phyloP scores from a whole-genome alignment of 768 basidiomycete species.

The Myochromella boudieri region DNA sequence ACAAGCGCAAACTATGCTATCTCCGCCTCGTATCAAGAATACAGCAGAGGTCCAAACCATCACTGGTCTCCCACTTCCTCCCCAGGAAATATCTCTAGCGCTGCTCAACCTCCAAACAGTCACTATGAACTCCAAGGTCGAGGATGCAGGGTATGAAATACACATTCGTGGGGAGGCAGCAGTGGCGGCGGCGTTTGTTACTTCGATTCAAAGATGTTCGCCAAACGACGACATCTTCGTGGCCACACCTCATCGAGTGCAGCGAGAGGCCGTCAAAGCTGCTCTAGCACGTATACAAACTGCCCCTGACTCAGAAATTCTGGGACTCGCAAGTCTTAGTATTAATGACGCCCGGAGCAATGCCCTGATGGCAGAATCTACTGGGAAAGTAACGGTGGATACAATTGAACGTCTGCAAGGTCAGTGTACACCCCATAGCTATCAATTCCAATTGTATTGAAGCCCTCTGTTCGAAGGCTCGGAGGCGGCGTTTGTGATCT shows the following conservation, averaged over 20 bases:
- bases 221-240: conserved; percentile 48
- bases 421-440: conserved; percentile 15
- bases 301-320: not conserved
- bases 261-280: conserved; percentile 48
- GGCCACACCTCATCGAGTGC: conserved; percentile 52
- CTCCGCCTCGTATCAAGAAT: conserved; percentile 20
- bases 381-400: conserved; percentile 40
- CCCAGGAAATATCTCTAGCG: conserved; percentile 44
- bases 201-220: conserved; percentile 34
- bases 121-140: conserved; percentile 20
- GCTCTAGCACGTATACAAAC: conserved; percentile 25
- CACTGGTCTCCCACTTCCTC: conserved; percentile 15
- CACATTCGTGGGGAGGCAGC: conserved; percentile 49
- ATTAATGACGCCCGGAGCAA: conserved; percentile 8
- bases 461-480: conserved; percentile 33
- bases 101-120: conserved; percentile 39
- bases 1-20: conserved; percentile 34
- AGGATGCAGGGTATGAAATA: conserved; percentile 42
- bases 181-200: conserved; percentile 43
- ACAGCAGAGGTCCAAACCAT: conserved; percentile 17
- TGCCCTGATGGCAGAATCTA: not conserved
- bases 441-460: not conserved
- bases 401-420: conserved; percentile 53
- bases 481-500: conserved; percentile 54
- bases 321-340: conserved; percentile 8